Evolutionary conservation across 2,329 filamentous ascomycete genomes (phyloP).

Genomic region (Uncinocarpus reesii): DNA sequence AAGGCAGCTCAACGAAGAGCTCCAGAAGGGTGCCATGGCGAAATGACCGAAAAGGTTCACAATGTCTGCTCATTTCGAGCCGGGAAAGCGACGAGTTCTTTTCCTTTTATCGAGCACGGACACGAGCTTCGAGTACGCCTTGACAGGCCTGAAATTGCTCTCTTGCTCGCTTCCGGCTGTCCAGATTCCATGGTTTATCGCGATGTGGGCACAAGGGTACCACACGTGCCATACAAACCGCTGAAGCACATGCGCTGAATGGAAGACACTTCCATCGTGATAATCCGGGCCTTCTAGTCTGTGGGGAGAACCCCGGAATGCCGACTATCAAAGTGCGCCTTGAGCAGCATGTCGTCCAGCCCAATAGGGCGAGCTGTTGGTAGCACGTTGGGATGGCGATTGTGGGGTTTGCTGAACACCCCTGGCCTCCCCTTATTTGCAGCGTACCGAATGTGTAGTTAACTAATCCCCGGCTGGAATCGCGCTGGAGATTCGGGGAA

Average conservation of each 20-base stretch:
- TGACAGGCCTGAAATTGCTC: background rate
- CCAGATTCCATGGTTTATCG: too few species aligned
- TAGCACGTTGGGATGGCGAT: background rate
- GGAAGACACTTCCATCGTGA: too few species aligned
- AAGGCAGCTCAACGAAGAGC: slow-evolving; percentile 1
- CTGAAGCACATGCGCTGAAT: too few species aligned
- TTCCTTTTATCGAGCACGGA: background rate
- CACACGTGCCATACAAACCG: too few species aligned
- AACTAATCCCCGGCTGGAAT: too few species aligned
- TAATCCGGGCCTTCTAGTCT: too few species aligned
- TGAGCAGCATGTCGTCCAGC: background rate
- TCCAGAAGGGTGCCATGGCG: slow-evolving; percentile 21
- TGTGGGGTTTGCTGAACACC: background rate
- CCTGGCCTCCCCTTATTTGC: too few species aligned
- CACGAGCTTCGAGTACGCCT: background rate
- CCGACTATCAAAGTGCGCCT: background rate
- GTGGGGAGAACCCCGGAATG: background rate
- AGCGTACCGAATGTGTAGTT: too few species aligned
- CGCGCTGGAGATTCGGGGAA: too few species aligned
- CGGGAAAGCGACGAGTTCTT: too few species aligned
- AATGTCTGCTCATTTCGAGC: background rate
- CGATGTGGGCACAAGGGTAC: background rate
- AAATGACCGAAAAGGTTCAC: slow-evolving; percentile 1
- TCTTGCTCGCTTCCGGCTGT: too few species aligned
- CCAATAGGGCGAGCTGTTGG: background rate